Percentiles rank a stretch among this genome's conserved stretches.
phyloP scores from a whole-genome alignment of 768 basidiomycete species.

The Steccherinum ochraceum region DNA sequence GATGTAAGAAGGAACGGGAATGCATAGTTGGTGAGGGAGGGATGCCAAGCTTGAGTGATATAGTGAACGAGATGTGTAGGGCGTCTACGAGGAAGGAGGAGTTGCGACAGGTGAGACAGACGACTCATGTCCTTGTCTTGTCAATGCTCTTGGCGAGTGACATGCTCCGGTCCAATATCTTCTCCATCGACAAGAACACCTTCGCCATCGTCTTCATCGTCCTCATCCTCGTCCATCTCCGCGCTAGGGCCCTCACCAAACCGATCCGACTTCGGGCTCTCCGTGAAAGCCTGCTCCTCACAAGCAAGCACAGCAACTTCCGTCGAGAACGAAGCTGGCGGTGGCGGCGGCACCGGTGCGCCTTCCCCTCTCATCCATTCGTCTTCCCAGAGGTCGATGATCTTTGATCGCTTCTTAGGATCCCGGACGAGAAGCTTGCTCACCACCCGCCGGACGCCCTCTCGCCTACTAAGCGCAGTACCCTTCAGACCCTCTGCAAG shows the following conservation, averaged over 20 bases:
- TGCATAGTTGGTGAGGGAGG: too few species aligned
- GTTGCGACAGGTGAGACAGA: too few species aligned
- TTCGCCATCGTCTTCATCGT: constrained; percentile 18
- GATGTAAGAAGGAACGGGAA: too few species aligned
- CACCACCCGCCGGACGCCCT: constrained; percentile 50
- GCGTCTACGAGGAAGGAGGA: too few species aligned
- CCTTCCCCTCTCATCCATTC: constrained; percentile 40
- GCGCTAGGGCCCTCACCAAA: constrained; percentile 1
- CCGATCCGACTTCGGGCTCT: background rate
- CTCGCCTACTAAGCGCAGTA: constrained; percentile 30
- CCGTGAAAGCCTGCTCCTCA: background rate
- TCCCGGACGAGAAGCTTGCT: constrained; percentile 63
- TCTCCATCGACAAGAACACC: constrained; percentile 25
- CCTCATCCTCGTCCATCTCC: constrained; percentile 11
- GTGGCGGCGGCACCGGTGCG: constrained; percentile 21
- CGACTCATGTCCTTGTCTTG: too few species aligned
- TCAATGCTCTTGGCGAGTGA: constrained; percentile 23
- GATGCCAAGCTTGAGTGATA: too few species aligned
- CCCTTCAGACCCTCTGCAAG: too few species aligned
- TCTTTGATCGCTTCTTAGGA: constrained; percentile 52
- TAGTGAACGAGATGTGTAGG: too few species aligned
- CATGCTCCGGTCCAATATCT: constrained; percentile 21
- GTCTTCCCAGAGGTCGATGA: constrained; percentile 56
- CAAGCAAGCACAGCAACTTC: background rate
- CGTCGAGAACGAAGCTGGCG: constrained; percentile 9